Base-by-base conservation (phyloP, 2,329 filamentous ascomycete species). In the Calonectria ilicicola region DNA sequence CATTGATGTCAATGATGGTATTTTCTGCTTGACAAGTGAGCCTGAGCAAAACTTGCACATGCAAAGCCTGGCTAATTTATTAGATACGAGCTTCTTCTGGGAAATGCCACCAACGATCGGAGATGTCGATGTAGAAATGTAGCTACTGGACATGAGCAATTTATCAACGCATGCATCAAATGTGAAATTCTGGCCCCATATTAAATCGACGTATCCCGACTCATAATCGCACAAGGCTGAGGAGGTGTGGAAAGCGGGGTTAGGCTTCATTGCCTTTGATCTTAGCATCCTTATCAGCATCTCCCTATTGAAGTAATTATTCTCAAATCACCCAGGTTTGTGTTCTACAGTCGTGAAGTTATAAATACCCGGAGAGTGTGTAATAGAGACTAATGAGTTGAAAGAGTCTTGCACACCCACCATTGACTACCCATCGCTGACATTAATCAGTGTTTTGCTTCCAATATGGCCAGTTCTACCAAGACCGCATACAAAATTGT, bases 401-500 rank as follows among this genome's bases (percentile, higher is more conserved):
- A 3, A 40, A 17, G 4, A 40, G 5, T 17, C 15, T 40, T 17
- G 3, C 38, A n/a, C 6, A 15, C n/a, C n/a, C n/a, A n/a, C n/a
- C n/a, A n/a, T n/a, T n/a, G n/a, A n/a, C n/a, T n/a, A n/a, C n/a
- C n/a, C n/a, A n/a, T n/a, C n/a, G n/a, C n/a, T n/a, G n/a, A n/a
- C n/a, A n/a, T n/a, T n/a, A n/a, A n/a, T n/a, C n/a, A n/a, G n/a
- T n/a, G n/a, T n/a, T n/a, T n/a, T n/a, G n/a, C 17, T 35, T 23
- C 9, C n/a, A 46, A 35, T 15, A 56, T 56, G 47, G 12, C 23
- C 12, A 29, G 26, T n/a, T 15, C 35, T 53, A 23, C 35, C 62
- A 15, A 3, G 26, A 6, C 56, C 21, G 3, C 17, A 17, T 85
- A 80, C 77, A 81, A 70, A 70, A 85, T 91, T 46, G 81, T 90